Evolutionary conservation across 2,329 filamentous ascomycete species (phyloP), one percentile per base, ranked within the genome.

Genomic region (Colletotrichum agaves): DNA sequence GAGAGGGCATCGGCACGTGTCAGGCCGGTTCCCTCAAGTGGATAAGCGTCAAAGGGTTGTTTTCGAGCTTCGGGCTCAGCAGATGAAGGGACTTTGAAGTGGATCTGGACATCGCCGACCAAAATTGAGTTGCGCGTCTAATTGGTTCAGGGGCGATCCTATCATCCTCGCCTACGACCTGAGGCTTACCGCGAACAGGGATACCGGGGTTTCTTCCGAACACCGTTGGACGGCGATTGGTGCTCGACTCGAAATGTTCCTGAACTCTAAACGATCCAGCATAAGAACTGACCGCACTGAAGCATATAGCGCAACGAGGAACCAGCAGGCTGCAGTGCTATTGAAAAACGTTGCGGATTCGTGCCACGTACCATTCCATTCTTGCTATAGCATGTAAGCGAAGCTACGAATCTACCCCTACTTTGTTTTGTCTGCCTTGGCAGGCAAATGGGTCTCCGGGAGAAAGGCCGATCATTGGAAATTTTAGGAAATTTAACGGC

Each of bases 61-160:
- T 23, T 17, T 49, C 19, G 56, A 44, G 19, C n/a, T 19, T 46
- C 27, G 27, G 33, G 15, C 37, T 59, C 56, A 52, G 39, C 17
- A 59, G 43, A 47, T 39, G 56, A 49, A 59, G 56, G 56, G 37
- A 37, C 7, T 31, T 11, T n/a, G 27, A 19, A 37, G 56, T 59
- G 56, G 56, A 59, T 59, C 56, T n/a, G n/a, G 37, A 19, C 12
- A 31, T 27, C 46, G 27, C 43, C 49, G 56, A 59, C 56, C 27
- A 59, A 47, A 49, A 59, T 37, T 49, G 31, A 27, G 10, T 19
- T 43, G 17, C 23, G 27, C n/a, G 19, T 49, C 7, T 37, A 5
- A 59, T 59, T 49, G 41, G 56, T 21, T 31, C n/a, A 27, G 10
- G 15, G 41, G 19, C 33, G 27, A 49, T 59, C 43, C 33, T 59